phyloP scores from a whole-genome alignment of 148 eudicot species.

The Fagopyrum tataricum region DNA sequence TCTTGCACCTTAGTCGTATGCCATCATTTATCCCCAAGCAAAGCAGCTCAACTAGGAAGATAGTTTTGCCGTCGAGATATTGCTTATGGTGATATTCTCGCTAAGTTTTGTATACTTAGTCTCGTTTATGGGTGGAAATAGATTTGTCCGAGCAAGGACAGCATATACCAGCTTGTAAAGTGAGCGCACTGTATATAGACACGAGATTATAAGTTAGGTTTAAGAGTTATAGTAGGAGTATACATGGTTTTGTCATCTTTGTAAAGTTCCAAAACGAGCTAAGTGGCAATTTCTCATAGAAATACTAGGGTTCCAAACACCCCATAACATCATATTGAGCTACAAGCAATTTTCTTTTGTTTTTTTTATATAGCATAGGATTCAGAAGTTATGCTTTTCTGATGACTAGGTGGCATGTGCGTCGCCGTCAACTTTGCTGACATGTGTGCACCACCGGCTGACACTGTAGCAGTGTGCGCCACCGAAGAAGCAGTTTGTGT shows the following conservation, averaged over 20 bases:
- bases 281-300: background rate
- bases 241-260: conserved; percentile 11
- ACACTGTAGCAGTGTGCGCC: too few species aligned
- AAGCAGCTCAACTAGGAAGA: conserved; percentile 2
- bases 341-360: background rate
- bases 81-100: conserved; percentile 8
- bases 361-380: background rate
- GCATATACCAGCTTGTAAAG: conserved; percentile 2
- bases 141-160: conserved; percentile 4
- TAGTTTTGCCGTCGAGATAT: conserved; percentile 2
- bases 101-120: conserved; percentile 10
- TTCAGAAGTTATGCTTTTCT: background rate
- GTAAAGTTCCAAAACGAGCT: conserved; percentile 11
- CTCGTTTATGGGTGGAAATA: conserved; percentile 1
- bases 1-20: conserved; percentile 35
- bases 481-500: too few species aligned
- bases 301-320: background rate
- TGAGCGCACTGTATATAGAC: conserved; percentile 9
- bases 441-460: too few species aligned
- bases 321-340: background rate
- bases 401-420: too few species aligned
- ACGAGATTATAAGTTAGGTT: conserved; percentile 11
- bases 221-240: conserved; percentile 8
- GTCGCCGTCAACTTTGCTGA: too few species aligned
- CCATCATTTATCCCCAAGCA: conserved; percentile 3